Evolutionary conservation across 176 grass and related monocot genomes (phyloP).

Genomic region (Puccinellia tenuiflora): DNA sequence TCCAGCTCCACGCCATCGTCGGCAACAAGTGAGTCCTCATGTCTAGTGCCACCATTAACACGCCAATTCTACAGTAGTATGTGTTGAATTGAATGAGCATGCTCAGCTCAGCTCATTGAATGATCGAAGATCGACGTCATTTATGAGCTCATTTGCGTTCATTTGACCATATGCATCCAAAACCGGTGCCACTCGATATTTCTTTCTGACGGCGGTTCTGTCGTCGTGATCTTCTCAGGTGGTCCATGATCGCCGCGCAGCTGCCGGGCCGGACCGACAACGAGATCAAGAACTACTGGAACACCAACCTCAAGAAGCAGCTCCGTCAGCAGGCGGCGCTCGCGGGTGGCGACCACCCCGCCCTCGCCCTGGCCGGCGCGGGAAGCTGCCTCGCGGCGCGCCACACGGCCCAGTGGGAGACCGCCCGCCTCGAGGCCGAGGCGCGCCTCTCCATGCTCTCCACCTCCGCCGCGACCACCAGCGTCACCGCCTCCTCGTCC

Average conservation of each 20-base stretch:
- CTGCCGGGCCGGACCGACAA: conserved; percentile 85
- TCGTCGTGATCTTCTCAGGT: conserved; percentile 43
- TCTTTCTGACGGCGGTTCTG: background rate
- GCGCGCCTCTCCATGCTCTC: conserved; percentile 75
- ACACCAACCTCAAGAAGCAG: conserved; percentile 92
- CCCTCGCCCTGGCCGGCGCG: background rate
- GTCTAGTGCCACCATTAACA: too few relatives aligned
- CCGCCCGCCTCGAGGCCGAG: conserved; percentile 78
- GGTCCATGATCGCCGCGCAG: conserved; percentile 93
- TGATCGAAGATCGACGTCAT: background rate
- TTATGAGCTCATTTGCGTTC: background rate
- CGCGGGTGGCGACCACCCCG: conserved; percentile 16
- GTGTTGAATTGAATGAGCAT: background rate
- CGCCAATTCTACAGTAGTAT: too few relatives aligned
- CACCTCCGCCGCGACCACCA: conserved; percentile 28
- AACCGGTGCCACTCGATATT: background rate
- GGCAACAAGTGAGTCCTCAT: conserved; percentile 89
- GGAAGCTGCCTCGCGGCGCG: conserved; percentile 35
- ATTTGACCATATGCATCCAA: background rate
- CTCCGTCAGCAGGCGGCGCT: conserved; percentile 46
- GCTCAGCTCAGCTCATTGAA: background rate
- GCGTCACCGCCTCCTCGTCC: conserved; percentile 17
- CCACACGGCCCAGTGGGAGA: conserved; percentile 95
- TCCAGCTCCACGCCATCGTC: conserved; percentile 91
- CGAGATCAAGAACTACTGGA: conserved; percentile 99